Evolutionary conservation across 2,329 filamentous ascomycete genomes (phyloP), one percentile per base, ranked within the genome.

Genomic region (Microdochium nivale): DNA sequence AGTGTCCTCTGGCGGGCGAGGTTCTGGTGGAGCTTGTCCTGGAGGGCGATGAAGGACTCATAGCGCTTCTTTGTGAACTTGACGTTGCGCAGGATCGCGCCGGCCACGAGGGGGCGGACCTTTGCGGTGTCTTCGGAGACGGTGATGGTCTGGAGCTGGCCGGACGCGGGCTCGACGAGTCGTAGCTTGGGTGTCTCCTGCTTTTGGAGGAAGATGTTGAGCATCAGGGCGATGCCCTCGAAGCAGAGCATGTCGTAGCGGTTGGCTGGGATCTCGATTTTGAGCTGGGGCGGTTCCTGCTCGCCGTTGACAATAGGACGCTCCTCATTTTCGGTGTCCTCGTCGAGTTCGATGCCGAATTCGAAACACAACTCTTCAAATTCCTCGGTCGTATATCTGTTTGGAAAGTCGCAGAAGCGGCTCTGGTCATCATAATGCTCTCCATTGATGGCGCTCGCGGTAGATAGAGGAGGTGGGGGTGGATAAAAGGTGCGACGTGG

Each of bases 291-390:
- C 49, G 89, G 83, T 72, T 95, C 89, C 70, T 95, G 87, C 60
- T 86, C 82, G 67, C 87, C 87, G 73, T 90, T 79, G 62, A 88
- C 79, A 53, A 87, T 74, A 30, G 88, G 87, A 47, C 88, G 78
- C 58, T 89, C 83, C 53, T 81, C 78, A 62, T 88, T 78, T 60
- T 89, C 86, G 49, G 88, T 94, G 70, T 99, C 94, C 75, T 97
- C 92, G 74, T 99, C 94, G 60, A 99, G 81, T 72, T 99, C 94
- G 67, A 99, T 95, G 54, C 91, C 91, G 67, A 96, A 99, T 65
- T 99, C 92, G 79, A 99, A 99, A 72, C 94, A 97, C 61, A 99
- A 79, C 66, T 95, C 88, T 70, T 99, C 94, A 66, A 99, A 99
- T 65, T 95, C 89, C 63, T 95, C 83, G 57, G 89, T 94, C 51